These are phyloP conservation scores for Penicillium verrucosum DNA, from an alignment of 2,329 filamentous ascomycete species.

Conservation along the genomic window DNA sequence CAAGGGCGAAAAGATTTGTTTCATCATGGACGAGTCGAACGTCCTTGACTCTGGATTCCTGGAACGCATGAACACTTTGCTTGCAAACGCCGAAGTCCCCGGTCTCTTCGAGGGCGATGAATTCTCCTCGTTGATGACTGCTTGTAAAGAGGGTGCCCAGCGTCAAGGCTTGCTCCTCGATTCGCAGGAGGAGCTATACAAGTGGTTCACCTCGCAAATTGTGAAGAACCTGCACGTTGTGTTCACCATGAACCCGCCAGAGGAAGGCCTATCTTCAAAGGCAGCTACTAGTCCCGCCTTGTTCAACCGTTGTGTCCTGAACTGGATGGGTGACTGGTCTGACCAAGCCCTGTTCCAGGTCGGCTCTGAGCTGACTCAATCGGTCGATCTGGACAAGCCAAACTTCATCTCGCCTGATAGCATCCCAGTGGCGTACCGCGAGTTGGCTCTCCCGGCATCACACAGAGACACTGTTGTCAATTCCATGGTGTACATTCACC, in stretches of 20 bases:
- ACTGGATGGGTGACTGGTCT: constrained; percentile 99
- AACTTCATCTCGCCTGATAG: constrained; percentile 85
- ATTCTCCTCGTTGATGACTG: constrained; percentile 96
- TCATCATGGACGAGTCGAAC: constrained; percentile 99
- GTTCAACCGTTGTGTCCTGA: constrained; percentile 99
- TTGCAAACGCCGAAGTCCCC: constrained; percentile 98
- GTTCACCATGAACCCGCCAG: constrained; percentile 99
- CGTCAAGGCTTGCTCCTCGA: constrained; percentile 91
- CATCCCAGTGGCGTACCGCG: constrained; percentile 88
- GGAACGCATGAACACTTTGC: constrained; percentile 97
- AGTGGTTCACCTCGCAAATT: constrained; percentile 99
- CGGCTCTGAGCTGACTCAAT: constrained; percentile 88
- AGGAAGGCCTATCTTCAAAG: constrained; percentile 91
- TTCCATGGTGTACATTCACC: constrained; percentile 98
- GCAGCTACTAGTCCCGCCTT: constrained; percentile 95
- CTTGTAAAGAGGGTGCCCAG: constrained; percentile 97
- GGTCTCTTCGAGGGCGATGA: constrained; percentile 99
- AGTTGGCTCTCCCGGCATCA: constrained; percentile 76
- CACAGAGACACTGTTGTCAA: constrained; percentile 94
- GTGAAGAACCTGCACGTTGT: constrained; percentile 98
- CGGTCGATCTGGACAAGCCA: constrained; percentile 87
- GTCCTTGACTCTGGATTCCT: constrained; percentile 98
- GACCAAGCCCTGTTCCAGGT: constrained; percentile 99
- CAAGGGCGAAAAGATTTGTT: constrained; percentile 99
- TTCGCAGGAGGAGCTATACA: constrained; percentile 98